These are phyloP conservation scores for Metschnikowia lachancei DNA, from an alignment of 805 yeast genomes.

Conservation along the genomic window DNA sequence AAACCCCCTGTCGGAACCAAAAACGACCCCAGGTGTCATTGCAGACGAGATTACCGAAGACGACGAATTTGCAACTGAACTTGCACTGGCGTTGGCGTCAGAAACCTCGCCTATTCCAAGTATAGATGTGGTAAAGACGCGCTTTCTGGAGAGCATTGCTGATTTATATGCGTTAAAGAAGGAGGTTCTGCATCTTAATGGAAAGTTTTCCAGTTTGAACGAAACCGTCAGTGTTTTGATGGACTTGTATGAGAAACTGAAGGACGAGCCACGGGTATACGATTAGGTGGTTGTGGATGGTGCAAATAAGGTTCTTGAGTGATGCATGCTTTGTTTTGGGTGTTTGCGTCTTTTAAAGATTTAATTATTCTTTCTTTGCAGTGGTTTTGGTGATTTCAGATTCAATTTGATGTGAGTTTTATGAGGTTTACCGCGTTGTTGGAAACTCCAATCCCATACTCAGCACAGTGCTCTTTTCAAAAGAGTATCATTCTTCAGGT, in stretches of 20 bases:
- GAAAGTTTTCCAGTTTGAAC: constrained; percentile 34
- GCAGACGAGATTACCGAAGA: not conserved
- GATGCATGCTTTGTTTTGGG: no score
- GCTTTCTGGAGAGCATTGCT: constrained; percentile 29
- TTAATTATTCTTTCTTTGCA: no score
- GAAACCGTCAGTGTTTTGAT: constrained; percentile 32
- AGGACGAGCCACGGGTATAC: constrained; percentile 5
- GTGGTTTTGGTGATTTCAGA: no score
- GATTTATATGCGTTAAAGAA: constrained; percentile 34
- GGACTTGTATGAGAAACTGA: constrained; percentile 7
- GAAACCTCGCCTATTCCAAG: constrained; percentile 4
- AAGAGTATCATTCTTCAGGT: no score
- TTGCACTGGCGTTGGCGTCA: not conserved
- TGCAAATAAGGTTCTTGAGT: no score
- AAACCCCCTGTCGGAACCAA: not conserved
- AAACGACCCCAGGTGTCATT: not conserved
- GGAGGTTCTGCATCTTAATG: constrained; percentile 35
- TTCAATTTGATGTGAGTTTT: no score
- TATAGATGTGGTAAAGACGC: constrained; percentile 21
- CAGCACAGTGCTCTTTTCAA: no score
- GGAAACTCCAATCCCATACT: no score
- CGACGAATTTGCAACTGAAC: not conserved
- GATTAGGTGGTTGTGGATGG: not conserved
- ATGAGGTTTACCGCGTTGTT: no score
- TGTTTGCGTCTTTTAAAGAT: no score